Evolutionary conservation across 495 filamentous ascomycete species (phyloP), one percentile per base, ranked within the genome.

Genomic region (Talaromyces borbonicus): DNA sequence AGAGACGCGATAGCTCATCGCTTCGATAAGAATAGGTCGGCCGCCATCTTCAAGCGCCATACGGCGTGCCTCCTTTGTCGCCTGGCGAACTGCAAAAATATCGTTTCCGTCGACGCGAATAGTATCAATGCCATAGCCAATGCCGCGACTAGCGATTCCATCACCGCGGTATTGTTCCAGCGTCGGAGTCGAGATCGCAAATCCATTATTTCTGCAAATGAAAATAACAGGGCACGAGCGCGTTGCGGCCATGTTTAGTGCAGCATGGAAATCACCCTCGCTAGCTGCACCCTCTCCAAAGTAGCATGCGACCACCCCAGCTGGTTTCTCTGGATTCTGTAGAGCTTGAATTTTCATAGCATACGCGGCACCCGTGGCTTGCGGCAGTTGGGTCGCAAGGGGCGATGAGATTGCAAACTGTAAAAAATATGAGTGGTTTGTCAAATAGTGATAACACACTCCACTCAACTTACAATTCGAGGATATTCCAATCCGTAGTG

Each of bases 281-380:
- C 81, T 87, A 11, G 92, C 93, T 9, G 93, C 93, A n/a, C 92
- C 92, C 72, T 99, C 92, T 42, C 92, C 92, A 53, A 99, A 97
- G 63, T 90, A 97, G 56, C 87, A 92, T 3, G 83, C 84, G 18
- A 84, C 87, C 2, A 97, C 76, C 7, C 87, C 71, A 5, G 78
- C 75, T 8, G 79, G 70, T 3, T 63, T 56, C 46, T 74, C 74
- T 0, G 85, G 85, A 53, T 90, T 78, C 52, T 83, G 80, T 29
- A 83, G 68, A 32, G 79, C 74, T 59, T 92, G 86, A 35, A 95
- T 70, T 65, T 97, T 97, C 20, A 96, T 69, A 1, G 90, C 92
- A 57, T 98, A 98, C 1, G 93, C 92, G 20, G 92, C 88, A 2
- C 92, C 92, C 5, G 89, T 72, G 0, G 92, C 90, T 60, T 99